Percentiles rank a stretch among this genome's conserved stretches.
Evolutionary conservation across 1,284 basidiomycete genomes (phyloP).

Genomic region (Porodaedalea pini): DNA sequence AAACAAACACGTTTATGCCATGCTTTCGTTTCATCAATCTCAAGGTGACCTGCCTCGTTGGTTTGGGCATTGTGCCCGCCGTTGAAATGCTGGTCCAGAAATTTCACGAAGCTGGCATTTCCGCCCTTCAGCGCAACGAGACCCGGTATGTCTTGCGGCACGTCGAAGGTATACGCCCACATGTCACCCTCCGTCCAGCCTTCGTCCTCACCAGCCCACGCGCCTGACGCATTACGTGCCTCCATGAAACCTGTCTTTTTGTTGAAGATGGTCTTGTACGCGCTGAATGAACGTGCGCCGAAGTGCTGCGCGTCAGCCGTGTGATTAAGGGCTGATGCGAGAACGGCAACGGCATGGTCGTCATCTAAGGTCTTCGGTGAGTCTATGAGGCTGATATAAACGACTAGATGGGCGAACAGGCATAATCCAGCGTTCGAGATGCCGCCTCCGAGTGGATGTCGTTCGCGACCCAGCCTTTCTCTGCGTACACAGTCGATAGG

Average conservation of each 20-base stretch:
- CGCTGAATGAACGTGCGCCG: constrained; percentile 49
- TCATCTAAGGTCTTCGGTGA: constrained; percentile 51
- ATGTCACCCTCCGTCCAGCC: constrained; percentile 85
- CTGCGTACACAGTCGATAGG: constrained; percentile 62
- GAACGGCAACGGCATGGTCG: constrained; percentile 67
- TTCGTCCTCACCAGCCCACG: constrained; percentile 65
- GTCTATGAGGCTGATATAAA: neutral
- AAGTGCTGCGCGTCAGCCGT: constrained; percentile 50
- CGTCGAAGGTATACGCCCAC: constrained; percentile 80
- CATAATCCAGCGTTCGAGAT: constrained; percentile 74
- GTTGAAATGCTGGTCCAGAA: constrained; percentile 74
- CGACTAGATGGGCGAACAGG: constrained; percentile 46
- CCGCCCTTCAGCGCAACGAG: constrained; percentile 67
- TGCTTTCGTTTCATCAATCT: neutral
- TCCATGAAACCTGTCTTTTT: constrained; percentile 76
- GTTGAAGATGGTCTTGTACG: constrained; percentile 70
- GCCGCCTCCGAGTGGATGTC: constrained; percentile 79
- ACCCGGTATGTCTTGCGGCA: constrained; percentile 65
- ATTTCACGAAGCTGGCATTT: constrained; percentile 56
- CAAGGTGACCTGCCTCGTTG: constrained; percentile 56
- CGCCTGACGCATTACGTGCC: constrained; percentile 63
- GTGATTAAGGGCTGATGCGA: constrained; percentile 54
- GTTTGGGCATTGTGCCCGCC: constrained; percentile 80
- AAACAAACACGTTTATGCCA: neutral
- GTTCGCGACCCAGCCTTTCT: constrained; percentile 72